These are phyloP conservation scores for Cladosporium colombiae DNA, from an alignment of 2,329 filamentous ascomycete genomes.

Conservation along the genomic window DNA sequence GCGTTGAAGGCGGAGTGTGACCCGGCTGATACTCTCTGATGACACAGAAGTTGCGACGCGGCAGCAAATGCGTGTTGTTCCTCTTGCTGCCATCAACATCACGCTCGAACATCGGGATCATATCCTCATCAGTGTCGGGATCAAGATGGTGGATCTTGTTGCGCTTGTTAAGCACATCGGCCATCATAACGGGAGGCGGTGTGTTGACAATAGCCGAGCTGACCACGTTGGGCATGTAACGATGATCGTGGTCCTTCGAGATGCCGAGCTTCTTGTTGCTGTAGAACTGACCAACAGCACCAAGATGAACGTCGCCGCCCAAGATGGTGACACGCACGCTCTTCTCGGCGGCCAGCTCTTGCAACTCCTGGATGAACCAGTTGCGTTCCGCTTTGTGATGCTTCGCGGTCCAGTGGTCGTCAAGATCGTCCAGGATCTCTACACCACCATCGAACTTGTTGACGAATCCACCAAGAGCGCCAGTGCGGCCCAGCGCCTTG, in stretches of 20 bases:
- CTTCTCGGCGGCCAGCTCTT: constrained; percentile 90
- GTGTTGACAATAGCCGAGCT: constrained; percentile 93
- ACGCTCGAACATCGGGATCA: constrained; percentile 89
- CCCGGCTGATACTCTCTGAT: constrained; percentile 83
- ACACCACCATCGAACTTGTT: constrained; percentile 91
- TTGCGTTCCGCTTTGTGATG: constrained; percentile 89
- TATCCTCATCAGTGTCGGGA: constrained; percentile 81
- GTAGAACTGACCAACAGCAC: constrained; percentile 91
- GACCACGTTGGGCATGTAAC: constrained; percentile 95
- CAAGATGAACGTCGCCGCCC: constrained; percentile 91
- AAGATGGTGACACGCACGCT: constrained; percentile 89
- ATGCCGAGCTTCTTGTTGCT: constrained; percentile 81
- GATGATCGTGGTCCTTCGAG: constrained; percentile 85
- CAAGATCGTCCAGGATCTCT: constrained; percentile 86
- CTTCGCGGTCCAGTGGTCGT: constrained; percentile 97
- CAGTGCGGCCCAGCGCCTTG: constrained; percentile 82
- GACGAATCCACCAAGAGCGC: constrained; percentile 74
- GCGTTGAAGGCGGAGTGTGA: constrained; percentile 69
- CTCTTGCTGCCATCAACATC: constrained; percentile 86
- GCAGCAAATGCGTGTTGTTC: constrained; percentile 87
- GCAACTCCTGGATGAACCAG: constrained; percentile 84
- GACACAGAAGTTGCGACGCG: constrained; percentile 92
- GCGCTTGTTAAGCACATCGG: constrained; percentile 88
- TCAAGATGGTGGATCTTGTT: constrained; percentile 73
- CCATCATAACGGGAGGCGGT: constrained; percentile 82